Evolutionary conservation across 345 rosid species (phyloP), one percentile per base, ranked within the genome.

Genomic region (Boechera retrofracta): DNA sequence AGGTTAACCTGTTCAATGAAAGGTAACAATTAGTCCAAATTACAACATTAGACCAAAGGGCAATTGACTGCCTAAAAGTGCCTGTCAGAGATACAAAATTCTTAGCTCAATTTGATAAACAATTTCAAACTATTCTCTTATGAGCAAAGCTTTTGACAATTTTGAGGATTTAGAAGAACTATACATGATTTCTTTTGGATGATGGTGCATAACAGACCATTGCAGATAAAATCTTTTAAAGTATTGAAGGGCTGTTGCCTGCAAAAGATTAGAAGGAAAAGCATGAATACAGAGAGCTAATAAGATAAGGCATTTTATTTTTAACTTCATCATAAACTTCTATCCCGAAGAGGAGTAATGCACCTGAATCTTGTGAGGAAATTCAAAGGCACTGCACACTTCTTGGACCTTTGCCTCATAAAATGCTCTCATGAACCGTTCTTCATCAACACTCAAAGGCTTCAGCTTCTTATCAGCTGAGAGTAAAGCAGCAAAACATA

Each of bases 141-240:
- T 26, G 49, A 52, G 15, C n/a, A 64, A 12, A 67, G 26, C 72
- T 4, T 28, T 48, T 12, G 31, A 4, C 15, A 5, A 9, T 61
- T 62, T 44, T 39, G 69, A 24, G 62, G 59, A 72, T 78, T 58
- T 35, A 53, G 48, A 74, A 16, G 73, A 76, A 81, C 39, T 86
- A 8, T 87, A 95, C 99, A 92, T 95, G 79, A 95, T 86, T 72
- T 92, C 84, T 79, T 92, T 95, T 45, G 99, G 98, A 79, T 91
- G 94, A 82, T 90, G 98, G 76, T 95, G 96, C 99, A 95, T 95
- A 86, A 95, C 97, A 26, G 99, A 92, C 98, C 99, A 95, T 55
- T 90, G 93, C 77, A 95, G 85, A 82, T 95, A 95, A 79, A 95
- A 95, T 74, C 99, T 88, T 82, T 95, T 95, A 80, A 95, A 95